phyloP scores from a whole-genome alignment of 345 rosid species.

The Sonneratia caseolaris region DNA sequence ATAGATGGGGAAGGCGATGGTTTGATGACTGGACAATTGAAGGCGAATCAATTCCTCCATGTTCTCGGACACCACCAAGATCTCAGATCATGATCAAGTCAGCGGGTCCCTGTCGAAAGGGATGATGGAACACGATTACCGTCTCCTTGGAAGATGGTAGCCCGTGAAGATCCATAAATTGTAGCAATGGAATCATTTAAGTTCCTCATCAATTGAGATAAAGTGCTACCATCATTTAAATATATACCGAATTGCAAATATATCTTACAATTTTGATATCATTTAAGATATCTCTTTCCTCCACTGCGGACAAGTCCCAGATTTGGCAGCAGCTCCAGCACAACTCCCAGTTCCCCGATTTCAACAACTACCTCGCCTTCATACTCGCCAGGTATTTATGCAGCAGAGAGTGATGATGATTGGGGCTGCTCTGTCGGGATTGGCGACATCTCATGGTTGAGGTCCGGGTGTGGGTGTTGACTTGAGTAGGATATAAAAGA shows the following conservation, averaged over 20 bases:
- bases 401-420: not conserved
- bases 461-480: not conserved
- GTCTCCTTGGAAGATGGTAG: too few species aligned
- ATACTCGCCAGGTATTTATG: constrained; percentile 65
- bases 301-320: constrained; percentile 68
- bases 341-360: constrained; percentile 90
- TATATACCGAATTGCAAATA: too few species aligned
- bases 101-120: not conserved
- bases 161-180: too few species aligned
- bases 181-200: too few species aligned
- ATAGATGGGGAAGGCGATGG: too few species aligned
- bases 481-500: not conserved
- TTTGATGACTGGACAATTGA: too few species aligned
- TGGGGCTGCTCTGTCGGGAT: not conserved
- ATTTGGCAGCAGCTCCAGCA: constrained; percentile 92
- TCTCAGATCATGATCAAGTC: not conserved
- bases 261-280: too few species aligned
- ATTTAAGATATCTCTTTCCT: constrained; percentile 68
- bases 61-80: not conserved
- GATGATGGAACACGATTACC: not conserved
- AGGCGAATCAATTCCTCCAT: too few species aligned
- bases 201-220: too few species aligned
- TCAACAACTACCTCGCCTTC: constrained; percentile 91
- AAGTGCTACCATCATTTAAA: too few species aligned
- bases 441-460: not conserved